Percentiles rank a stretch among this genome's conserved stretches.
phyloP scores from a whole-genome alignment of 1,284 basidiomycete species.

The Spongiforma sp. region DNA sequence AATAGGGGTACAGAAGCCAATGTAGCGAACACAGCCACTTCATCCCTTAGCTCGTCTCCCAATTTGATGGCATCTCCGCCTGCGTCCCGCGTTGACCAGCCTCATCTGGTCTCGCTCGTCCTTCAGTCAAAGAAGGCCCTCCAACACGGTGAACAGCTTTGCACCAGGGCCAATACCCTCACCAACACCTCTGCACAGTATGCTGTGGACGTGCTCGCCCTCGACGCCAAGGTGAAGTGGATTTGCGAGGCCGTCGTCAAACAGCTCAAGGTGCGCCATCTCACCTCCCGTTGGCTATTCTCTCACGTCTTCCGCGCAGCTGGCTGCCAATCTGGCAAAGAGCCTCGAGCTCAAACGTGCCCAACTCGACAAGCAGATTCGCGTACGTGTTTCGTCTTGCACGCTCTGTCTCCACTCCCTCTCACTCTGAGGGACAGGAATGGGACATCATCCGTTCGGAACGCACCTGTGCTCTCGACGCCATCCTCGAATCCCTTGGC shows the following conservation, averaged over 20 bases:
- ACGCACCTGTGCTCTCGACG: constrained; percentile 65
- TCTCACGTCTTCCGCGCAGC: constrained; percentile 43
- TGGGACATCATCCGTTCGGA: constrained; percentile 69
- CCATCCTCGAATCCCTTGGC: constrained; percentile 71
- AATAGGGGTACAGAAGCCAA: neutral
- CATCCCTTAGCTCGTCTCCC: neutral
- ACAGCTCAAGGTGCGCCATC: constrained; percentile 70
- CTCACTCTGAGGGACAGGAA: constrained; percentile 51
- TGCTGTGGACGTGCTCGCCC: constrained; percentile 70
- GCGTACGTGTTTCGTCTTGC: constrained; percentile 48
- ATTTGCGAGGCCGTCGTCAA: constrained; percentile 71
- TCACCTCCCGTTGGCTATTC: neutral
- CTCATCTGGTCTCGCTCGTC: constrained; percentile 74
- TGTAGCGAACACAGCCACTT: constrained; percentile 14
- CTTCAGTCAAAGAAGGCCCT: constrained; percentile 81
- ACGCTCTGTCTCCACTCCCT: neutral
- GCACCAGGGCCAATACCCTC: constrained; percentile 62
- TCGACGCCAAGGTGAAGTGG: constrained; percentile 81
- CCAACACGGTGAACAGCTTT: constrained; percentile 74
- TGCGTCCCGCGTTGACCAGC: constrained; percentile 39
- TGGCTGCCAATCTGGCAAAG: constrained; percentile 73
- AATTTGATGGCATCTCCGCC: constrained; percentile 19
- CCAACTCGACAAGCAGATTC: constrained; percentile 60
- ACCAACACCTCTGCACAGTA: constrained; percentile 65
- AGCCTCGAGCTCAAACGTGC: constrained; percentile 71